These are phyloP conservation scores for Candida germanica DNA, from an alignment of 805 yeast species.

Conservation along the genomic window DNA sequence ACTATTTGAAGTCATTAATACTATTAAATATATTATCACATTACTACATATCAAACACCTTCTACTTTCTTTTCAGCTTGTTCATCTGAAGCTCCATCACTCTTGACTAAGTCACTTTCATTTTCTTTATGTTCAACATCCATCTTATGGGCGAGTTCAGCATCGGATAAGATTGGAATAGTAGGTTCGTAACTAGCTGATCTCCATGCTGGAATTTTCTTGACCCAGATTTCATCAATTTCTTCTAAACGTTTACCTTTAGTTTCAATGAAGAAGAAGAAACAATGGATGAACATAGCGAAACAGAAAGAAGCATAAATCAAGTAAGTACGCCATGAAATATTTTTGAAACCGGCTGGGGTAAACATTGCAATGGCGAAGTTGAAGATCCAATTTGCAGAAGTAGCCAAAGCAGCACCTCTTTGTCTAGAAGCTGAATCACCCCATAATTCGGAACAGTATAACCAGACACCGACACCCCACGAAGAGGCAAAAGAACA, in stretches of 20 bases:
- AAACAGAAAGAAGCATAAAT: conserved; percentile 51
- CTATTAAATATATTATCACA: neutral
- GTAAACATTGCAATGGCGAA: conserved; percentile 63
- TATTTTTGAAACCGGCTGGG: conserved; percentile 51
- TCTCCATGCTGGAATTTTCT: conserved; percentile 37
- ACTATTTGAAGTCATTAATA: too few species aligned
- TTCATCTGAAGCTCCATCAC: conserved; percentile 11
- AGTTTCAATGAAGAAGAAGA: conserved; percentile 53
- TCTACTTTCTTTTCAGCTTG: conserved; percentile 7
- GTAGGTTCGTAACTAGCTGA: conserved; percentile 33
- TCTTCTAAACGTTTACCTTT: conserved; percentile 54
- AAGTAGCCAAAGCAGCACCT: conserved; percentile 62
- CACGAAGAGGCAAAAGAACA: conserved; percentile 50
- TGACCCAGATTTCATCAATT: conserved; percentile 40
- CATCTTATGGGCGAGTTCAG: conserved; percentile 36
- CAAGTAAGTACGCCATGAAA: conserved; percentile 54
- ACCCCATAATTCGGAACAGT: conserved; percentile 60
- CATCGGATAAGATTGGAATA: conserved; percentile 36
- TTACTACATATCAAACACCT: conserved; percentile 2
- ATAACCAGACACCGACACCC: conserved; percentile 55
- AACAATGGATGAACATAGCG: conserved; percentile 43
- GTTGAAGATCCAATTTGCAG: conserved; percentile 64
- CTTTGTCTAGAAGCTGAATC: conserved; percentile 52
- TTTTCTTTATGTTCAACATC: conserved; percentile 31
- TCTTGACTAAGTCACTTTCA: conserved; percentile 20